These are phyloP conservation scores for Saccharomyces hybrid DNA, from an alignment of 1,139 yeast genomes.

Conservation along the genomic window DNA sequence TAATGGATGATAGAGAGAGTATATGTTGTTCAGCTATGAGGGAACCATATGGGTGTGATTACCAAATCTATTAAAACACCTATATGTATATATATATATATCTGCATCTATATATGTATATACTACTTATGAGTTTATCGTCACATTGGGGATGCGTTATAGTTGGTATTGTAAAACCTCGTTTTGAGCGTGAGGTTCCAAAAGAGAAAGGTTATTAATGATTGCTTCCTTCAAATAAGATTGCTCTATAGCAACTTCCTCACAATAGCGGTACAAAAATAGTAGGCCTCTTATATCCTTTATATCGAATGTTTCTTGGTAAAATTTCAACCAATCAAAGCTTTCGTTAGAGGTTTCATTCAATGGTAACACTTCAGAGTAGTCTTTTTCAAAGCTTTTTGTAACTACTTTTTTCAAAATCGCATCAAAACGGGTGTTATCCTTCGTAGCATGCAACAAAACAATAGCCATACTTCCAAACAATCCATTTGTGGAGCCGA, in stretches of 20 bases:
- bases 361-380: conserved; percentile 17
- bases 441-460: conserved; percentile 20
- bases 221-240: conserved; percentile 18
- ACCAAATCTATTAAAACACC: too few relatives aligned
- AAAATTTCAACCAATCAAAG: conserved; percentile 23
- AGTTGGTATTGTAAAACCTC: conserved; percentile 25
- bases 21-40: too few relatives aligned
- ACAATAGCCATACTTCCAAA: conserved; percentile 25
- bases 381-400: conserved; percentile 32
- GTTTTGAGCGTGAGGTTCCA: conserved; percentile 25
- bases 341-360: conserved; percentile 16
- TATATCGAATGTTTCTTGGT: conserved; percentile 10
- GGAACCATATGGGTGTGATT: not conserved
- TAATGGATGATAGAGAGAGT: not conserved
- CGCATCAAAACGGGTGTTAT: conserved; percentile 19
- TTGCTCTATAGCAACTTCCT: conserved; percentile 4
- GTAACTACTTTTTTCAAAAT: conserved; percentile 33
- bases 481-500: conserved; percentile 15
- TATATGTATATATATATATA: not conserved
- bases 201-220: conserved; percentile 13
- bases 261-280: conserved; percentile 14
- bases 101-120: not conserved
- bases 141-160: conserved; percentile 3
- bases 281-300: conserved; percentile 15
- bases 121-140: not conserved